phyloP scores from a whole-genome alignment of 164 flowering plant genomes.

The Aristolochia contorta region DNA sequence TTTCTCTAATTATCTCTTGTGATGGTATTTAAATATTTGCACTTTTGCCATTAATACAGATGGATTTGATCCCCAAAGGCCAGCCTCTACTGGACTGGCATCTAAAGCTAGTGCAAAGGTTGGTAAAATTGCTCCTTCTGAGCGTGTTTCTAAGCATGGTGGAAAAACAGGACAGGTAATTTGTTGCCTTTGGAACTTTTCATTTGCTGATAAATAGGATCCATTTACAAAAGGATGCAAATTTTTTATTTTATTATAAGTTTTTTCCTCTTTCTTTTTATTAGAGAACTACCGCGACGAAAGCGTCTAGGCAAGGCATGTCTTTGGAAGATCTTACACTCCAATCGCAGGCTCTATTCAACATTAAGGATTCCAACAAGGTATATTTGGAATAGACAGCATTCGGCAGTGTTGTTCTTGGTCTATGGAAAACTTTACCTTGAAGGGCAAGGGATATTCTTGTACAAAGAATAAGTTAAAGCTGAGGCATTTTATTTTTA shows the following conservation, averaged over 20 bases:
- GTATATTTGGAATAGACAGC: constrained; percentile 19
- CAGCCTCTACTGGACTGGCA: constrained; percentile 26
- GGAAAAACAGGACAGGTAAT: constrained; percentile 49
- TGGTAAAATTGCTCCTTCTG: constrained; percentile 44
- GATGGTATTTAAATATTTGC: not conserved
- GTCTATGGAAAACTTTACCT: no score
- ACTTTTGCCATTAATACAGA: constrained; percentile 25
- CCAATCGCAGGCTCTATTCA: constrained; percentile 79
- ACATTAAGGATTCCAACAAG: constrained; percentile 89
- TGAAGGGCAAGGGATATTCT: no score
- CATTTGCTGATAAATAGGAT: not conserved
- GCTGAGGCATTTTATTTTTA: constrained; percentile 4
- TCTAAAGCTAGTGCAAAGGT: constrained; percentile 41
- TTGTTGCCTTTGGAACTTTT: constrained; percentile 17
- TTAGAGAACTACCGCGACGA: constrained; percentile 49
- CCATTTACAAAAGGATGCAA: no score
- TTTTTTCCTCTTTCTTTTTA: constrained; percentile 1
- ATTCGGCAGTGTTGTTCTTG: not conserved
- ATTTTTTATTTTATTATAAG: constrained; percentile 2
- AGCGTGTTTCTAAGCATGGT: constrained; percentile 50
- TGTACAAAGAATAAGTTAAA: no score
- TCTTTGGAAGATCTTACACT: constrained; percentile 71
- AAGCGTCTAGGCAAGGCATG: constrained; percentile 56
- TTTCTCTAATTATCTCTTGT: not conserved
- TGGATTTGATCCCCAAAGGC: constrained; percentile 42